Evolutionary conservation across 805 yeast genomes (phyloP).

Genomic region (Saccharomycopsis vini): DNA sequence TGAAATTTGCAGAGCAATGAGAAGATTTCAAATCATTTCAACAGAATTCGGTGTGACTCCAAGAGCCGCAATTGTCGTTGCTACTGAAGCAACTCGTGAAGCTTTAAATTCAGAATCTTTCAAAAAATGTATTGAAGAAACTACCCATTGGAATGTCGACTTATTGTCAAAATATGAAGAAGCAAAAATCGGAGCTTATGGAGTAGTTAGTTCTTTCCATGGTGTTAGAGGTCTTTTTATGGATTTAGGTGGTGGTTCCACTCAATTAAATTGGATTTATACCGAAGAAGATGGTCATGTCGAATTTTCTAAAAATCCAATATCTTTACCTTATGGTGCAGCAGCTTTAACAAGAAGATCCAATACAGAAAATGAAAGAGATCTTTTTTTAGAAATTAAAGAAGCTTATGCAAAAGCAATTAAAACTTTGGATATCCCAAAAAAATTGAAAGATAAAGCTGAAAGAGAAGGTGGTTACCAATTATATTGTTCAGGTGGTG

Average conservation of each 20-base stretch:
- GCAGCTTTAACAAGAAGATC: slow-evolving; percentile 54
- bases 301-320: slow-evolving; percentile 45
- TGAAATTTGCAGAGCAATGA: slow-evolving; percentile 56
- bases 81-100: slow-evolving; percentile 67
- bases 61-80: slow-evolving; percentile 55
- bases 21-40: slow-evolving; percentile 60
- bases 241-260: slow-evolving; percentile 68
- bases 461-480: slow-evolving; percentile 50
- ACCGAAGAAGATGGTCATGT: slow-evolving; percentile 44
- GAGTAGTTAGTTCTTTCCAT: slow-evolving; percentile 66
- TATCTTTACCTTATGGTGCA: slow-evolving; percentile 66
- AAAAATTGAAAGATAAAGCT: slow-evolving; percentile 41
- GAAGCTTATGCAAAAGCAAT: slow-evolving; percentile 43
- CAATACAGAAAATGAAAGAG: slow-evolving; percentile 39
- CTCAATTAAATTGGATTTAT: slow-evolving; percentile 62
- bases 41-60: slow-evolving; percentile 62
- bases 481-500: slow-evolving; percentile 66
- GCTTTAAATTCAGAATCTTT: slow-evolving; percentile 57
- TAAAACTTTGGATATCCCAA: slow-evolving; percentile 43
- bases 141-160: slow-evolving; percentile 59
- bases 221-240: slow-evolving; percentile 57
- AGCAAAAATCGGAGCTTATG: slow-evolving; percentile 59
- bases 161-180: slow-evolving; percentile 55
- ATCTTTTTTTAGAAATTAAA: slow-evolving; percentile 44
- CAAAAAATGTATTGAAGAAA: slow-evolving; percentile 43